Conservation (phyloP, 2,329 filamentous ascomycete species). For the Ustilaginoidea virens region DNA sequence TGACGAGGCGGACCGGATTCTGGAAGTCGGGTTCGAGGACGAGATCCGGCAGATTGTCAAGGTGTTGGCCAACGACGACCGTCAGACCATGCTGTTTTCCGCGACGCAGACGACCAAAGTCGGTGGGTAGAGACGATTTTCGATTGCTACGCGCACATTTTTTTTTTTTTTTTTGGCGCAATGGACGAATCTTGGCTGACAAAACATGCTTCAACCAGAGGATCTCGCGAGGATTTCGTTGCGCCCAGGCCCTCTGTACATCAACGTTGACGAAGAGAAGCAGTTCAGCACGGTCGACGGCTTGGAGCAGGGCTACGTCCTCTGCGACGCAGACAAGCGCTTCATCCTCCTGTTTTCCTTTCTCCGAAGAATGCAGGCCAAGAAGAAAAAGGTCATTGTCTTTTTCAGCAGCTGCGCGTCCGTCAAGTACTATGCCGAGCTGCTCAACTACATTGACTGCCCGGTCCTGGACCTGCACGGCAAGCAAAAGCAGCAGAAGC, state of each 20-base stretch:
- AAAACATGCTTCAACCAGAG: conserved; percentile 38
- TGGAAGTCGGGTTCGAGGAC: conserved; percentile 96
- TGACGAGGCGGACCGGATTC: conserved; percentile 89
- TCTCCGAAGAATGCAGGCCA: conserved; percentile 59
- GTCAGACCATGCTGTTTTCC: conserved; percentile 97
- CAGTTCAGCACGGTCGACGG: conserved; percentile 86
- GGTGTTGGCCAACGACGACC: conserved; percentile 71
- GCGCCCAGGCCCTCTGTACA: conserved; percentile 79
- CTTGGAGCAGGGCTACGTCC: conserved; percentile 87
- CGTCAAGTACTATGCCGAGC: conserved; percentile 89
- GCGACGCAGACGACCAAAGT: conserved; percentile 98
- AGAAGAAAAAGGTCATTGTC: conserved; percentile 94
- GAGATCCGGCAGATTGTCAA: conserved; percentile 96
- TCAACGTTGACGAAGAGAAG: conserved; percentile 87
- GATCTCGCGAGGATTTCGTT: conserved; percentile 90
- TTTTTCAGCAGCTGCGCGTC: conserved; percentile 89
- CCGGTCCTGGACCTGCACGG: conserved; percentile 77
- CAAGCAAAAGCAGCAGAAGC: conserved; percentile 97
- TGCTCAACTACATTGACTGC: conserved; percentile 95
- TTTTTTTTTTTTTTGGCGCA: neutral
- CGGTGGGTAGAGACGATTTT: conserved; percentile 10
- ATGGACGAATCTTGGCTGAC: conserved; percentile 1
- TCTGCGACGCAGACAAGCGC: conserved; percentile 85
- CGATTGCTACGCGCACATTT: neutral
- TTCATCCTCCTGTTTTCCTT: conserved; percentile 93